Base-by-base conservation (phyloP, 345 rosid genomes). In the Aquilaria malaccensis region DNA sequence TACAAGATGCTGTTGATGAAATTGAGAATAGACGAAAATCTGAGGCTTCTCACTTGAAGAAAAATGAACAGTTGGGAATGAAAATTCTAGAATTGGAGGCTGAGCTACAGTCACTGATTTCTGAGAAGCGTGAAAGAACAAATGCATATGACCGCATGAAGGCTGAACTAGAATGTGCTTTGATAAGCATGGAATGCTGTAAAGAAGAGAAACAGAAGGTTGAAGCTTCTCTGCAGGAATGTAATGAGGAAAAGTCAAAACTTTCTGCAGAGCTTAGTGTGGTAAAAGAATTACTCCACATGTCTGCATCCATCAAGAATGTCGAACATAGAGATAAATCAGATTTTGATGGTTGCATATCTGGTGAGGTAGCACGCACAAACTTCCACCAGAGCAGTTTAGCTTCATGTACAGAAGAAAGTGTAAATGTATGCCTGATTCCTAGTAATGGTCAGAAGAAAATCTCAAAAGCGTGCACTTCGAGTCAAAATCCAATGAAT, bases 171-270 rank as follows among this genome's bases (percentile, higher is more conserved):
- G 99, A 94, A 65, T 94, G 99, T 76, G 76, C 99, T 62, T 77
- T 82, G 56, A 83, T 94, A 68, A 94, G 96, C 74, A 95, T 94
- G 0, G 96, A 90, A 68, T 94, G 99, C 77, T 94, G 99, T 59
- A 94, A 87, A 78, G 97, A 90, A 83, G 99, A 94, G 74, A 90
- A 94, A 59, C 74, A 86, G 63, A 88, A 74, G 55, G 83, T 93
- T 65, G 96, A 94, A 83, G 80, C 70, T 61, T 74, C 71, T 61
- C 65, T 90, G 71, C 77, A 71, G 56, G 86, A 87, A 69, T 80
- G 86, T 76, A 66, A 65, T 0, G 81, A 81, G 72, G 92, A 80
- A 69, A 94, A 74, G 61, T 67, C 76, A 66, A 79, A 69, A 66
- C 59, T 94, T 72, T 76, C 81, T 22, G 67, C 56, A 64, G 97